Base-by-base conservation (phyloP, 2,329 filamentous ascomycete genomes). In the Penicillium concentricum region DNA sequence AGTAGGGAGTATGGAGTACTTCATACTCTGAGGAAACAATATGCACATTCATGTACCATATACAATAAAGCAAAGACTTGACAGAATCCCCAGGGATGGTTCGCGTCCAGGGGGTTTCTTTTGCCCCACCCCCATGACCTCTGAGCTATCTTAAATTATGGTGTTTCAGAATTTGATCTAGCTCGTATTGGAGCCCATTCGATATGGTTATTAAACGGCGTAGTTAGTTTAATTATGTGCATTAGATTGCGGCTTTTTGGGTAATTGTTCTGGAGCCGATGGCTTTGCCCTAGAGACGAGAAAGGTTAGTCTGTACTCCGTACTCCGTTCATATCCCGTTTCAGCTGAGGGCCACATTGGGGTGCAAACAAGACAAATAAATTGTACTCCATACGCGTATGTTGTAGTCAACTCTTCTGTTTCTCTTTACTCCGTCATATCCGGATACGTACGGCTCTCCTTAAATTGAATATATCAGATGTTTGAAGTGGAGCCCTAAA, bases 401-500 rank as follows among this genome's bases (percentile, higher is more conserved):
- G 10, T 30, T 30, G 28, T 10, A 30, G n/a, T 26, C 24, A 26
- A 4, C 24, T 26, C 1, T 26, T 6, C 24, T 26, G 5, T 26
- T 26, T 6, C 5, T 6, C 5, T 26, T 26, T n/a, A n/a, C n/a
- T n/a, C n/a, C n/a, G n/a, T n/a, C n/a, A n/a, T n/a, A n/a, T n/a
- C n/a, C n/a, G n/a, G n/a, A n/a, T n/a, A n/a, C n/a, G n/a, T n/a
- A n/a, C n/a, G n/a, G n/a, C n/a, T n/a, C n/a, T n/a, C n/a, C n/a
- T n/a, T n/a, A n/a, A n/a, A n/a, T n/a, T n/a, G n/a, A n/a, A n/a
- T n/a, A n/a, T 26, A 26, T 26, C 32, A 24, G 45, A 47, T 26
- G 45, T 37, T 37, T 26, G 24, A 35, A 55, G 60, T 58, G 59
- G 56, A 59, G 53, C 28, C 46, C 45, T 28, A 10, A 62, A 61